Evolutionary conservation across 768 basidiomycete genomes (phyloP).

Genomic region (Clitopilus passeckerianus): DNA sequence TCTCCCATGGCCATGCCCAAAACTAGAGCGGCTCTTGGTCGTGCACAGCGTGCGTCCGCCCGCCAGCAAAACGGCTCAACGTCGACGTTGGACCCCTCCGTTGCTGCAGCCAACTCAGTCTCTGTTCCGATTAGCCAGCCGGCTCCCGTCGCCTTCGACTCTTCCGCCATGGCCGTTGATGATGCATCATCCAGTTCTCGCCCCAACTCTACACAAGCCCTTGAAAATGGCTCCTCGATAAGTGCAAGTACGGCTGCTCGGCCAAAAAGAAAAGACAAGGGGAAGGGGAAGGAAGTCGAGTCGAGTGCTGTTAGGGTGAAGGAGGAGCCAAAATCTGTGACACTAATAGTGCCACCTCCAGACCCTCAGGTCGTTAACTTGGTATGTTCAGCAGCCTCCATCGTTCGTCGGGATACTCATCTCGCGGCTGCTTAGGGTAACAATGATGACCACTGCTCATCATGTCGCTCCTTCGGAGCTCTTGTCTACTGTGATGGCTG

Average conservation of each 20-base stretch:
- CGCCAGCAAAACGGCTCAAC: constrained; percentile 51
- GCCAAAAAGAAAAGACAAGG: constrained; percentile 44
- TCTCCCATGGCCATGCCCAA: constrained; percentile 6
- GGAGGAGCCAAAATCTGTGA: constrained; percentile 44
- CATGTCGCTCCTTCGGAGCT: constrained; percentile 76
- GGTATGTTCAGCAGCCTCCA: constrained; percentile 24
- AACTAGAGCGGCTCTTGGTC: constrained; percentile 51
- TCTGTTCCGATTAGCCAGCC: constrained; percentile 27
- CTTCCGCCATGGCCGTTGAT: constrained; percentile 47
- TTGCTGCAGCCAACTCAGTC: constrained; percentile 29
- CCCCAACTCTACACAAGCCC: constrained; percentile 51
- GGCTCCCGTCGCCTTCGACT: constrained; percentile 40
- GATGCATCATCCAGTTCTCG: constrained; percentile 59
- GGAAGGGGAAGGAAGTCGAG: constrained; percentile 47
- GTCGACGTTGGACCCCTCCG: constrained; percentile 29
- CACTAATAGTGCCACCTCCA: constrained; percentile 35
- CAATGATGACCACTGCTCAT: constrained; percentile 85
- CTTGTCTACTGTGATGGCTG: constrained; percentile 98
- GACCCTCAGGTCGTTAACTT: constrained; percentile 32
- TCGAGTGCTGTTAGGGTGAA: constrained; percentile 37
- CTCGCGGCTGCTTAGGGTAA: constrained; percentile 28
- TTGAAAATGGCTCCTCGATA: constrained; percentile 25
- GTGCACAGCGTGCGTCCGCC: constrained; percentile 70
- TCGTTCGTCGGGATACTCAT: constrained; percentile 3
- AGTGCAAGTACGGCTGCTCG: constrained; percentile 12